These are phyloP conservation scores for Penicillium palitans DNA, from an alignment of 2,329 filamentous ascomycete species.

Conservation along the genomic window DNA sequence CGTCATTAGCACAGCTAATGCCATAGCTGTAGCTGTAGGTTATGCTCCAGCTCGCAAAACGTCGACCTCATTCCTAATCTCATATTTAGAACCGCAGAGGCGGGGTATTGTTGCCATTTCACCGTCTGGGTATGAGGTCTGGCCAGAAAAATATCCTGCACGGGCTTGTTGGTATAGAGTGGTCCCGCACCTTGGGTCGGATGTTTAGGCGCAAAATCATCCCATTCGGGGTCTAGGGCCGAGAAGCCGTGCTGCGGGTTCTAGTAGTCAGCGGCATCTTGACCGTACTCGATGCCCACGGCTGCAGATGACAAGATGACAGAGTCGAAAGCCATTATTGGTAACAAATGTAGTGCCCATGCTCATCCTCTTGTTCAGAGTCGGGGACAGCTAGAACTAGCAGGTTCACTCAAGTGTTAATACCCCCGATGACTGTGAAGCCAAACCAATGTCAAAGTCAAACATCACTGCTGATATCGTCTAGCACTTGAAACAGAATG, in stretches of 20 bases:
- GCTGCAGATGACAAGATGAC: background rate
- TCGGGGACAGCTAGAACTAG: background rate
- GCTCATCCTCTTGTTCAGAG: background rate
- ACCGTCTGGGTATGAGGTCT: background rate
- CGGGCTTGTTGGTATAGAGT: background rate
- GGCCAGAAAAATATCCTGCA: background rate
- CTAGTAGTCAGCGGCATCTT: too few relatives aligned
- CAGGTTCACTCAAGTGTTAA: background rate
- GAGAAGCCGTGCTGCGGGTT: background rate
- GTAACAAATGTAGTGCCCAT: too few relatives aligned
- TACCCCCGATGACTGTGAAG: background rate
- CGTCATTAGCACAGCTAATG: background rate
- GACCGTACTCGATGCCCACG: background rate
- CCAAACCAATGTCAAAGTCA: conserved; percentile 15
- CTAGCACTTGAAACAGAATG: conserved; percentile 45
- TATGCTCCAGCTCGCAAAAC: background rate
- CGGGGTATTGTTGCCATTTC: background rate
- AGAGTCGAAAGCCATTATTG: background rate
- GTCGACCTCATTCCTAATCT: background rate
- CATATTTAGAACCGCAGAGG: background rate
- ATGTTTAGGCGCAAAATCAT: background rate
- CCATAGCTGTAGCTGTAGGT: background rate
- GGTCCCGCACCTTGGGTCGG: background rate
- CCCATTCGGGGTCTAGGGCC: too few relatives aligned
- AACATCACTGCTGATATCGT: conserved; percentile 38